Percentiles rank a stretch among this genome's conserved stretches.
Conservation (phyloP, 768 basidiomycete genomes). For the Lactarius tabidus region DNA sequence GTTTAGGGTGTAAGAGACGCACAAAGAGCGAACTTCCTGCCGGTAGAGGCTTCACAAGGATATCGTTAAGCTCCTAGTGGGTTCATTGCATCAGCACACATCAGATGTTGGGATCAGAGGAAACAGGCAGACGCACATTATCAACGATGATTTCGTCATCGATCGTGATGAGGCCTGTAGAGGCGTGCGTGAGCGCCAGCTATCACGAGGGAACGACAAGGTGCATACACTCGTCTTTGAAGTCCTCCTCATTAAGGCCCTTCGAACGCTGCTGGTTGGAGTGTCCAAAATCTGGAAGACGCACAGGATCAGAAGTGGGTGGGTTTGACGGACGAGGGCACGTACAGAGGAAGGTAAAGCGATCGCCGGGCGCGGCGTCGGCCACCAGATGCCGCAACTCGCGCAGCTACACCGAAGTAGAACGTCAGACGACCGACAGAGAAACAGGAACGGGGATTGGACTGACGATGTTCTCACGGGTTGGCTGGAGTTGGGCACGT, state of each 20-base stretch:
- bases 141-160: slow-evolving; percentile 26
- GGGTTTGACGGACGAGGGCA: neutral
- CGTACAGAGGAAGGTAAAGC: slow-evolving; percentile 30
- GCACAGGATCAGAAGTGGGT: neutral
- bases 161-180: slow-evolving; percentile 20
- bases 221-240: slow-evolving; percentile 15
- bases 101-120: neutral
- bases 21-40: slow-evolving; percentile 24
- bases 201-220: neutral
- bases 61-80: slow-evolving; percentile 25
- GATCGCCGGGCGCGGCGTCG: slow-evolving; percentile 28
- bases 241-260: slow-evolving; percentile 20
- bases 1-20: neutral
- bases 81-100: neutral
- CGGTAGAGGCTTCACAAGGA: slow-evolving; percentile 27
- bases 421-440: neutral
- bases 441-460: neutral
- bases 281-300: slow-evolving; percentile 7
- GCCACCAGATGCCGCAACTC: slow-evolving; percentile 24
- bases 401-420: slow-evolving; percentile 7
- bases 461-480: slow-evolving; percentile 22
- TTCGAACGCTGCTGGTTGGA: slow-evolving; percentile 20
- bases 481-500: slow-evolving; percentile 16
- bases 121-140: slow-evolving; percentile 19
- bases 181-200: neutral